Conservation (phyloP, 768 basidiomycete genomes). For the Boletus pseudopeckii region DNA sequence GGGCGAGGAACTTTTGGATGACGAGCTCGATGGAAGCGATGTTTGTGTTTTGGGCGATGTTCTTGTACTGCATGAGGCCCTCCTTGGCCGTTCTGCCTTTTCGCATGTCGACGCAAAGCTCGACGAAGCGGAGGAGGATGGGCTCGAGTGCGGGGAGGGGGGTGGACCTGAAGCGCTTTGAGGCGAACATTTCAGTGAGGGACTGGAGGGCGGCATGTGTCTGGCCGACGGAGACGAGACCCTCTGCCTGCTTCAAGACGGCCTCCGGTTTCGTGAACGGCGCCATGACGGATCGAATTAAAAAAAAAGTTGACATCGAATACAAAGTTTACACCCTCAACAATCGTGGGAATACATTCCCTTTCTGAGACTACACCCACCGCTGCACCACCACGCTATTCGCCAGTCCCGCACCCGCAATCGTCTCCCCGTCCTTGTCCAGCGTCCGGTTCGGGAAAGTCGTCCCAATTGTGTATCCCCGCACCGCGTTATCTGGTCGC, state of each 20-base stretch:
- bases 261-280: constrained; percentile 90
- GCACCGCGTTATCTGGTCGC: constrained; percentile 58
- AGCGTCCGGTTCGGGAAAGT: constrained; percentile 83
- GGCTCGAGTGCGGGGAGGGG: constrained; percentile 88
- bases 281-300: constrained; percentile 51
- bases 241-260: constrained; percentile 89
- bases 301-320: not conserved
- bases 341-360: constrained; percentile 15
- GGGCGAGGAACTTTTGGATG: constrained; percentile 78
- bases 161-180: constrained; percentile 92
- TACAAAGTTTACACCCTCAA: not conserved
- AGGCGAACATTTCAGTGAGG: constrained; percentile 87
- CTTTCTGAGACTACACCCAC: constrained; percentile 46
- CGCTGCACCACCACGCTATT: constrained; percentile 87
- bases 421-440: constrained; percentile 60
- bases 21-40: constrained; percentile 91
- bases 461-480: constrained; percentile 76
- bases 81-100: constrained; percentile 90
- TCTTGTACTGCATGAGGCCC: constrained; percentile 96
- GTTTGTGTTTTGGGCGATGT: constrained; percentile 91
- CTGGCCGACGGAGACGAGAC: constrained; percentile 89
- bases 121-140: constrained; percentile 93
- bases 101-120: constrained; percentile 92
- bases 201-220: constrained; percentile 87
- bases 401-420: constrained; percentile 66